phyloP scores from a whole-genome alignment of 805 yeast species.

The Starmerella geochares region DNA sequence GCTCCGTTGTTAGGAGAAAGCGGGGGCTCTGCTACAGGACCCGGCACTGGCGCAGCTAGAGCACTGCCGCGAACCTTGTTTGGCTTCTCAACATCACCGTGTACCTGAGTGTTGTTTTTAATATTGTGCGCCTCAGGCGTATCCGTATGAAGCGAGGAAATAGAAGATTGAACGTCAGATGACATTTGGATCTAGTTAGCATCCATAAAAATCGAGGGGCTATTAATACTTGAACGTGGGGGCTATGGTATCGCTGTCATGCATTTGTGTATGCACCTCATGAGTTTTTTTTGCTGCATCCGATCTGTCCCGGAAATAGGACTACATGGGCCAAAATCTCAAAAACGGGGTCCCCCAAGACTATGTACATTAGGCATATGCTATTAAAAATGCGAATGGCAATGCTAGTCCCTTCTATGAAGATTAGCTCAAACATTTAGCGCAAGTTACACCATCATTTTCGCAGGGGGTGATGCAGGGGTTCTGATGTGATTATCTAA shows the following conservation, averaged over 20 bases:
- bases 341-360: too few relatives aligned
- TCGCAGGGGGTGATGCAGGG: background rate
- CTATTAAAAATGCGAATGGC: too few relatives aligned
- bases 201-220: background rate
- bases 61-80: background rate
- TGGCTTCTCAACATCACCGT: background rate
- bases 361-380: too few relatives aligned
- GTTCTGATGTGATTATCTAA: background rate
- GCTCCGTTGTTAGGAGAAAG: conserved; percentile 4
- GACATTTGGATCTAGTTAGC: background rate
- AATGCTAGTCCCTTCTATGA: too few relatives aligned
- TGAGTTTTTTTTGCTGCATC: background rate
- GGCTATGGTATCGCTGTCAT: background rate
- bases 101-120: background rate
- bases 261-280: background rate
- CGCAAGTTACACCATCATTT: background rate
- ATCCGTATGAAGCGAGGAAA: background rate
- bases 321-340: too few relatives aligned
- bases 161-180: background rate
- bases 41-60: background rate
- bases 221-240: background rate
- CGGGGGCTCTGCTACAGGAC: conserved; percentile 6
- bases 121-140: background rate
- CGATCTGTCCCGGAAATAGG: background rate
- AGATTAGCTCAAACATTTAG: too few relatives aligned